Evolutionary conservation across 2,329 filamentous ascomycete species (phyloP), one percentile per base, ranked within the genome.

Genomic region (Fusarium goolgardi): DNA sequence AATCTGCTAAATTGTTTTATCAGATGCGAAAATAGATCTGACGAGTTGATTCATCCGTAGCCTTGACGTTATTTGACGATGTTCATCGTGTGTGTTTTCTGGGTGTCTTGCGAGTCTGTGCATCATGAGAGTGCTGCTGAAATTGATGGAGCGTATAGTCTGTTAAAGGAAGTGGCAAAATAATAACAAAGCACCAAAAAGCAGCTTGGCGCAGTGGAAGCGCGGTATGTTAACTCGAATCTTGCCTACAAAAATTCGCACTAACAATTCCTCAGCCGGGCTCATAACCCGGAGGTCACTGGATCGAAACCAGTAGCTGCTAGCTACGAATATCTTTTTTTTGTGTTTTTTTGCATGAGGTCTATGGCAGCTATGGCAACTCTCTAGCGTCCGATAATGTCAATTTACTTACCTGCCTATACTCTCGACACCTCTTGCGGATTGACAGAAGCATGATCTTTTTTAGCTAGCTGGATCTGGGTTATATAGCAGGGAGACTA

Each of bases 151-250:
- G n/a, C 1, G 0, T 39, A 39, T 21, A 39, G 6, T 13, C 0
- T 6, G 3, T 6, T 23, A 41, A 10, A 23, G 1, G 1, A 2
- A 13, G 2, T 34, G 43, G 43, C n/a, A 44, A 56, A 63, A 23
- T 23, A 63, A 39, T 51, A 11, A 43, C 16, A 43, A 43, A 43
- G 40, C 58, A 57, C 23, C 23, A 49, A 16, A 63, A 63, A 63
- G 59, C 59, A 63, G 59, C 59, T 63, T 63, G 59, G 59, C 59
- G 59, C 59, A 63, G 59, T 63, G 59, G 59, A 63, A 63, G 59
- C 59, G 59, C 59, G 58, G 59, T 63, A 63, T 21, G 59, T 63
- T 25, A 15, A 18, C 20, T 21, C 21, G 20, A 21, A 39, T 43
- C 23, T 9, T 44, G 18, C 4, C 10, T 9, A 31, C 18, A 8